phyloP scores from a whole-genome alignment of 257 asterid genomes.

The Penstemon davidsonii region DNA sequence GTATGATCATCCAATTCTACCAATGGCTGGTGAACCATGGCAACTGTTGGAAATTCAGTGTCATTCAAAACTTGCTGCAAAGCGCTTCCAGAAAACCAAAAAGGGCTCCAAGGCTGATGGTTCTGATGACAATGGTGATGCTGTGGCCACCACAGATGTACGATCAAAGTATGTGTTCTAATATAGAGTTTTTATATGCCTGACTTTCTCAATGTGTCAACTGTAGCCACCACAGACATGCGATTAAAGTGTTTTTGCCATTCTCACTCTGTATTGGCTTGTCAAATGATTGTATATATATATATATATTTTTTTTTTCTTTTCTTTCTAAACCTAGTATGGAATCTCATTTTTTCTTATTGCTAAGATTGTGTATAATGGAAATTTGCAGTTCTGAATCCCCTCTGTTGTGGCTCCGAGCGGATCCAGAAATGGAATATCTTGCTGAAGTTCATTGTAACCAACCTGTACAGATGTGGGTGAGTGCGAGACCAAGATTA shows the following conservation, averaged over 20 bases:
- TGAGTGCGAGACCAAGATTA: constrained; percentile 45
- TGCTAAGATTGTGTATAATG: constrained; percentile 31
- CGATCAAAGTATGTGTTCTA: constrained; percentile 64
- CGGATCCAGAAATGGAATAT: constrained; percentile 99
- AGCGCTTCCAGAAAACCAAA: constrained; percentile 92
- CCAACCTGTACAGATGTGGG: constrained; percentile 99
- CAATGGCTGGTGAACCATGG: constrained; percentile 99
- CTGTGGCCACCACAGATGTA: constrained; percentile 55
- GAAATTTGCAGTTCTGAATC: constrained; percentile 82
- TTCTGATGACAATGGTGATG: constrained; percentile 94
- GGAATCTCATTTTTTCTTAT: constrained; percentile 9
- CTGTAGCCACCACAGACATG: no score
- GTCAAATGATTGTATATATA: not conserved
- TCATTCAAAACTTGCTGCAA: constrained; percentile 96
- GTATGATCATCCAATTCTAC: constrained; percentile 97
- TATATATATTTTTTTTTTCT: not conserved
- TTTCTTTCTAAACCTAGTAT: constrained; percentile 6
- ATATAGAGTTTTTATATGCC: constrained; percentile 24
- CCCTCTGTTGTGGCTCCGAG: constrained; percentile 94
- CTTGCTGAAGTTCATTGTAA: constrained; percentile 86
- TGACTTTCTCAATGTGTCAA: not conserved
- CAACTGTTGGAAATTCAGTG: constrained; percentile 95
- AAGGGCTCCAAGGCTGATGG: constrained; percentile 92
- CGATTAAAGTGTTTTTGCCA: not conserved
- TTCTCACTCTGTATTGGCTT: not conserved